These are phyloP conservation scores for Neurospora sp. DNA, from an alignment of 495 filamentous ascomycete species.

Conservation along the genomic window DNA sequence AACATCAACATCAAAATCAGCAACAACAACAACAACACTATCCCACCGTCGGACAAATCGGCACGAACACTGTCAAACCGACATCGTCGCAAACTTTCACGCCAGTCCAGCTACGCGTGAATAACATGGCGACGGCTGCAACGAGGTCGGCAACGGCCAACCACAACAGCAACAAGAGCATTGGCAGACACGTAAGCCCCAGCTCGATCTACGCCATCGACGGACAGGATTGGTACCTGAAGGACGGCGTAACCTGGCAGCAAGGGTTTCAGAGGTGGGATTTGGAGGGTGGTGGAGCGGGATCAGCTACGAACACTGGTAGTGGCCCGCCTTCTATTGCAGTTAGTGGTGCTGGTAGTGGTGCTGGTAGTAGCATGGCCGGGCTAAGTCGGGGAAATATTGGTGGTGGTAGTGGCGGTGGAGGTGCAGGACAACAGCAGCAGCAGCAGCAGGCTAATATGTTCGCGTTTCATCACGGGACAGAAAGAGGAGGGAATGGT, in stretches of 20 bases:
- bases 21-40: neutral
- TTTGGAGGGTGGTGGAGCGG: slow-evolving; percentile 6
- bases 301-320: neutral
- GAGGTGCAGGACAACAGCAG: neutral
- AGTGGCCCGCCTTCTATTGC: neutral
- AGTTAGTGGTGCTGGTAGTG: neutral
- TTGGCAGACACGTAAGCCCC: slow-evolving; percentile 10
- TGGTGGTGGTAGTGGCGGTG: neutral
- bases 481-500: neutral
- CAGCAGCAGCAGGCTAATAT: neutral
- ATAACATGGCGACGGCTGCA: slow-evolving; percentile 2
- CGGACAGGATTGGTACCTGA: slow-evolving; percentile 41
- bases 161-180: neutral
- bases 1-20: neutral
- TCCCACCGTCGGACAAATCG: neutral
- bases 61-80: neutral
- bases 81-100: neutral
- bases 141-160: slow-evolving; percentile 4
- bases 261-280: slow-evolving; percentile 37
- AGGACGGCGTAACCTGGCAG: slow-evolving; percentile 40
- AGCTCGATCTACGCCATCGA: slow-evolving; percentile 29
- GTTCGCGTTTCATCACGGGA: neutral
- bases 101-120: neutral
- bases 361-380: neutral
- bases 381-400: neutral